These are phyloP conservation scores for Aureobasidium zeae DNA, from an alignment of 2,329 filamentous ascomycete species.

Conservation along the genomic window DNA sequence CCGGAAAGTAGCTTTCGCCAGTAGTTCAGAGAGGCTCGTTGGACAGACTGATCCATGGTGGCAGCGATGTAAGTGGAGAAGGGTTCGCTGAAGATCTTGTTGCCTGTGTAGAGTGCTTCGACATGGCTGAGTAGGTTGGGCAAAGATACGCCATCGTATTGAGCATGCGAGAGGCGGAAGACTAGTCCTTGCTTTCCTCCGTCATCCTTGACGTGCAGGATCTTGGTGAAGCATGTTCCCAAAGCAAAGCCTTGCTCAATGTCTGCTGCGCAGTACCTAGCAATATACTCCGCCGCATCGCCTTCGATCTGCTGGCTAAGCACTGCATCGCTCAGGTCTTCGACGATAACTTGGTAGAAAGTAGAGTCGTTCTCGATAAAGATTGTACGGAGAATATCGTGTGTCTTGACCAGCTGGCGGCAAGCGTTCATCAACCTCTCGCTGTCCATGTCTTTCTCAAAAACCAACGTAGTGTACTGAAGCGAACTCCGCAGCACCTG, in stretches of 20 bases:
- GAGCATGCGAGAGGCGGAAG: slow-evolving; percentile 27
- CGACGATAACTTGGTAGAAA: slow-evolving; percentile 34
- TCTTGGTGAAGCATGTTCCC: slow-evolving; percentile 19
- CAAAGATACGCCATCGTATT: slow-evolving; percentile 39
- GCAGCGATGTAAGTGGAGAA: slow-evolving; percentile 12
- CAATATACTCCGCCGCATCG: slow-evolving; percentile 16
- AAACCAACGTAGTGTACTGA: slow-evolving; percentile 56
- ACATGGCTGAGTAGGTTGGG: slow-evolving; percentile 49
- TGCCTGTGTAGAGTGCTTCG: slow-evolving; percentile 32
- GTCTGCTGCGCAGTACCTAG: slow-evolving; percentile 15
- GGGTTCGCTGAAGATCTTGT: neutral
- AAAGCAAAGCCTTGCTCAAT: slow-evolving; percentile 14
- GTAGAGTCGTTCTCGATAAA: slow-evolving; percentile 40
- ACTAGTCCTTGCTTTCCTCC: slow-evolving; percentile 25
- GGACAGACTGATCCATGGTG: neutral
- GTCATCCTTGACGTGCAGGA: slow-evolving; percentile 20
- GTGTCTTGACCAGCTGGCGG: slow-evolving; percentile 46
- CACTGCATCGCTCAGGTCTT: slow-evolving; percentile 30
- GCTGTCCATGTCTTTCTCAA: slow-evolving; percentile 44
- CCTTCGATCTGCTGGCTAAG: slow-evolving; percentile 18
- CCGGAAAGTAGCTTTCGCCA: slow-evolving; percentile 51
- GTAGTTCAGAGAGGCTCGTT: slow-evolving; percentile 38
- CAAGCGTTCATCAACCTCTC: slow-evolving; percentile 43
- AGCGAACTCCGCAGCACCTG: slow-evolving; percentile 51
- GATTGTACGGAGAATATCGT: slow-evolving; percentile 43